A percentile compares a stretch with the other conserved stretches of the same genome.
Evolutionary conservation across 2,329 filamentous ascomycete species (phyloP).

Genomic region (Biscogniauxia mediterranea): DNA sequence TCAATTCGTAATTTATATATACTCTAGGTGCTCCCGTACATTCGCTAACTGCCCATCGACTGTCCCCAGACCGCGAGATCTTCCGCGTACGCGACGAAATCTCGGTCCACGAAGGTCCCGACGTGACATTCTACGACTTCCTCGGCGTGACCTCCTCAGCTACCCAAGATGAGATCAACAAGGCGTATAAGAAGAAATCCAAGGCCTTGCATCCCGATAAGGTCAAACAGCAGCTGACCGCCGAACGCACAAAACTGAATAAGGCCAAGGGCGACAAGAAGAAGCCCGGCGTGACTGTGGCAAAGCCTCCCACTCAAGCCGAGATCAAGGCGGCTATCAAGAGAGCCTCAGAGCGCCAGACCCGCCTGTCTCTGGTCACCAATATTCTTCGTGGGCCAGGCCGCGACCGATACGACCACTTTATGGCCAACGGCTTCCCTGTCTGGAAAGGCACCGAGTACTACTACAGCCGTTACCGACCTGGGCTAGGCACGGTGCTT

Average conservation of each 20-base stretch:
- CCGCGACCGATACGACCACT: constrained; percentile 91
- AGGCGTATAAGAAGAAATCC: constrained; percentile 88
- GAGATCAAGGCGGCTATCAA: constrained; percentile 80
- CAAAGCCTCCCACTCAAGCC: constrained; percentile 68
- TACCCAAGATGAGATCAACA: constrained; percentile 83
- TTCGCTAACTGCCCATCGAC: background rate
- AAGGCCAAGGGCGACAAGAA: constrained; percentile 52
- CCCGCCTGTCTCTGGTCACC: constrained; percentile 78
- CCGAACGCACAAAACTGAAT: constrained; percentile 60
- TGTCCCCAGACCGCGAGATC: constrained; percentile 81
- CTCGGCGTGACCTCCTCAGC: constrained; percentile 73
- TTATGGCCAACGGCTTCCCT: constrained; percentile 89
- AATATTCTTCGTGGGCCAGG: constrained; percentile 80
- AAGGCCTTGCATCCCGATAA: constrained; percentile 90
- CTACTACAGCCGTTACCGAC: constrained; percentile 93
- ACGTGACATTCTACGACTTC: constrained; percentile 92
- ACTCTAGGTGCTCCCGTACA: constrained; percentile 1
- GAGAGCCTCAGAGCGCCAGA: constrained; percentile 77
- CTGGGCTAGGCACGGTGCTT: constrained; percentile 82
- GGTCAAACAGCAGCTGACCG: constrained; percentile 78
- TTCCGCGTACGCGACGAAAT: constrained; percentile 93
- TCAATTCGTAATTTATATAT: background rate
- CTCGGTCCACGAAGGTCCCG: constrained; percentile 67
- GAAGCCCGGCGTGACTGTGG: constrained; percentile 62
- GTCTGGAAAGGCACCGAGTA: constrained; percentile 97